Evolutionary conservation across 2,329 filamentous ascomycete genomes (phyloP).

Genomic region (Rhinocladiella similis): DNA sequence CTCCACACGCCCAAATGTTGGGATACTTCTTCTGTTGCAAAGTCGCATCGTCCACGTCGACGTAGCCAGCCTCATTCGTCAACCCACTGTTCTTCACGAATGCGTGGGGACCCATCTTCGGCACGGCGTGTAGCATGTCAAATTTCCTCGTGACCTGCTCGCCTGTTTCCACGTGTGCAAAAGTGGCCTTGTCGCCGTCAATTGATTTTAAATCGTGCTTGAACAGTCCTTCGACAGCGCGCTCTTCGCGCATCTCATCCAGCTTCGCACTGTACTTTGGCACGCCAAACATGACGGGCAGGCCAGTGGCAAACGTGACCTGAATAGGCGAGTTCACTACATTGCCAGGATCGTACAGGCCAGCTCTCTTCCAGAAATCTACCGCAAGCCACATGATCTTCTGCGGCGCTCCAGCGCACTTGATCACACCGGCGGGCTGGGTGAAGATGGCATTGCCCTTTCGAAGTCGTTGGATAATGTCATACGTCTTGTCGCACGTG

Average conservation of each 20-base stretch:
- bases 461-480: constrained; percentile 48
- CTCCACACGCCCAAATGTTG: constrained; percentile 62
- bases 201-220: constrained; percentile 76
- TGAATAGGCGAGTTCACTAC: constrained; percentile 47
- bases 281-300: constrained; percentile 61
- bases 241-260: constrained; percentile 54
- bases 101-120: constrained; percentile 59
- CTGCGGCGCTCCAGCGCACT: constrained; percentile 63
- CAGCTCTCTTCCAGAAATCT: constrained; percentile 58
- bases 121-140: constrained; percentile 58
- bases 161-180: constrained; percentile 47
- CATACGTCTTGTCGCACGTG: constrained; percentile 55
- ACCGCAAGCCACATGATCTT: constrained; percentile 64
- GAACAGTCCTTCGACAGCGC: constrained; percentile 60
- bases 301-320: constrained; percentile 57
- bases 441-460: constrained; percentile 60
- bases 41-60: constrained; percentile 58
- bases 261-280: constrained; percentile 59
- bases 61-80: constrained; percentile 56
- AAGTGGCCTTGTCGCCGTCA: constrained; percentile 68
- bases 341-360: constrained; percentile 49
- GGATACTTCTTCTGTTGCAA: constrained; percentile 54
- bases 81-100: constrained; percentile 56
- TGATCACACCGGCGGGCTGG: constrained; percentile 59
- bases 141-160: constrained; percentile 50